These are phyloP conservation scores for Leavenworthia alabamica DNA, from an alignment of 345 rosid genomes.

Conservation along the genomic window DNA sequence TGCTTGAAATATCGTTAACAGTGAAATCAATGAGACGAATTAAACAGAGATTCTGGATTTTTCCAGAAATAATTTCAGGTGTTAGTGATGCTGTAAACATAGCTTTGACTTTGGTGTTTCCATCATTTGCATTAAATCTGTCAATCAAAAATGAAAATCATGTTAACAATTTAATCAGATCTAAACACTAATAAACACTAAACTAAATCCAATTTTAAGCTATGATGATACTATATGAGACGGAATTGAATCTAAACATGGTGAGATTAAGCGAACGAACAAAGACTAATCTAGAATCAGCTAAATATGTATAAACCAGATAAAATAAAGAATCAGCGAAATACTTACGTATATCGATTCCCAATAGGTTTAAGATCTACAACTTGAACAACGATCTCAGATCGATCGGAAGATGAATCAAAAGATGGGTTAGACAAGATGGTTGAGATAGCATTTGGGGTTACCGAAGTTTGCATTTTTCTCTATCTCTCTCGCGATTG, in stretches of 20 bases:
- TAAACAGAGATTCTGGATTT: constrained; percentile 65
- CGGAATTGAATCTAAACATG: background rate
- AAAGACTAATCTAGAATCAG: too few relatives aligned
- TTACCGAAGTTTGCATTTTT: constrained; percentile 44
- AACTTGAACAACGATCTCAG: constrained; percentile 64
- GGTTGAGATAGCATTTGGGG: constrained; percentile 52
- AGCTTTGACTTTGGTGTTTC: constrained; percentile 56
- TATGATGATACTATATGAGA: background rate
- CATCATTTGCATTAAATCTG: constrained; percentile 81
- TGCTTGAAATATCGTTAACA: constrained; percentile 78
- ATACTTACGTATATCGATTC: constrained; percentile 59
- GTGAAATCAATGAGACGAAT: constrained; percentile 64
- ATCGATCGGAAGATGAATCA: constrained; percentile 44
- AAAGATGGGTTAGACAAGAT: constrained; percentile 59
- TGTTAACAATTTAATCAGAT: background rate
- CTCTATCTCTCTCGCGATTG: too few relatives aligned
- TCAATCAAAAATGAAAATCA: background rate
- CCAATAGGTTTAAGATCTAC: constrained; percentile 79
- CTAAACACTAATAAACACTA: background rate
- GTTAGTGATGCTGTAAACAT: constrained; percentile 56
- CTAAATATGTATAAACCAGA: too few relatives aligned
- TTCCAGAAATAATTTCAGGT: constrained; percentile 57
- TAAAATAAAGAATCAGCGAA: too few relatives aligned
- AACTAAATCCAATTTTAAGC: too few relatives aligned
- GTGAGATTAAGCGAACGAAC: too few relatives aligned